A percentile compares a stretch with the other conserved stretches of the same genome.
These are phyloP conservation scores for Clonostachys rosea DNA, from an alignment of 2,329 filamentous ascomycete genomes.

Conservation along the genomic window DNA sequence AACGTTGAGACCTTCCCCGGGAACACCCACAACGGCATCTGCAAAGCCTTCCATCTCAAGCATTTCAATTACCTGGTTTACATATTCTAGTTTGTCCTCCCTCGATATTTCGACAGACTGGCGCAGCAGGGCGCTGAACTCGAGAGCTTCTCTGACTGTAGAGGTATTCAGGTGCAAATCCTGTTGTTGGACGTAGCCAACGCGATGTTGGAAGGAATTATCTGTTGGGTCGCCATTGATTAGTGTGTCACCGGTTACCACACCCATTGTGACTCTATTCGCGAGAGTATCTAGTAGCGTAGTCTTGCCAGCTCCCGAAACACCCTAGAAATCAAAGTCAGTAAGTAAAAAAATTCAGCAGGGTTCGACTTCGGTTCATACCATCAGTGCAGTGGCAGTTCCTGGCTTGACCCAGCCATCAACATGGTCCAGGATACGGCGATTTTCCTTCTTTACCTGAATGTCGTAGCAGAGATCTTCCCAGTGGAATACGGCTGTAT, in stretches of 20 bases:
- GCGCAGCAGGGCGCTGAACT: slow-evolving; percentile 28
- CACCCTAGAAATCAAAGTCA: slow-evolving; percentile 12
- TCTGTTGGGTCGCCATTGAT: slow-evolving; percentile 60
- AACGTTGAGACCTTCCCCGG: slow-evolving; percentile 31
- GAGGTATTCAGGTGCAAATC: slow-evolving; percentile 31
- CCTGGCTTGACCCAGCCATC: slow-evolving; percentile 71
- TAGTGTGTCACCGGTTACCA: slow-evolving; percentile 61
- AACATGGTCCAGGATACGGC: slow-evolving; percentile 63
- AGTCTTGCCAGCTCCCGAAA: slow-evolving; percentile 47
- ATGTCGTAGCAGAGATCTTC: slow-evolving; percentile 68
- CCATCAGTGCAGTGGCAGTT: slow-evolving; percentile 67
- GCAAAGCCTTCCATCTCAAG: slow-evolving; percentile 48
- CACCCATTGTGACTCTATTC: slow-evolving; percentile 63
- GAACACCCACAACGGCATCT: slow-evolving; percentile 40
- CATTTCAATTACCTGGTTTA: slow-evolving; percentile 43
- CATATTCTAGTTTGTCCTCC: slow-evolving; percentile 39
- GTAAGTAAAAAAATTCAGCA: no score
- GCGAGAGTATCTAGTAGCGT: slow-evolving; percentile 58
- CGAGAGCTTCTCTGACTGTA: slow-evolving; percentile 36
- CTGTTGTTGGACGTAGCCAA: slow-evolving; percentile 63
- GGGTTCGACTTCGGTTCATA: no score
- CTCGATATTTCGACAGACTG: slow-evolving; percentile 33
- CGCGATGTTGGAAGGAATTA: slow-evolving; percentile 64
- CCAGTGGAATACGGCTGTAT: slow-evolving; percentile 57
- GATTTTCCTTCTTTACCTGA: slow-evolving; percentile 56